A percentile compares a stretch with the other conserved stretches of the same genome.
These are phyloP conservation scores for Globisporangium polare DNA, from an alignment of 352 stramenopile species.

Conservation along the genomic window DNA sequence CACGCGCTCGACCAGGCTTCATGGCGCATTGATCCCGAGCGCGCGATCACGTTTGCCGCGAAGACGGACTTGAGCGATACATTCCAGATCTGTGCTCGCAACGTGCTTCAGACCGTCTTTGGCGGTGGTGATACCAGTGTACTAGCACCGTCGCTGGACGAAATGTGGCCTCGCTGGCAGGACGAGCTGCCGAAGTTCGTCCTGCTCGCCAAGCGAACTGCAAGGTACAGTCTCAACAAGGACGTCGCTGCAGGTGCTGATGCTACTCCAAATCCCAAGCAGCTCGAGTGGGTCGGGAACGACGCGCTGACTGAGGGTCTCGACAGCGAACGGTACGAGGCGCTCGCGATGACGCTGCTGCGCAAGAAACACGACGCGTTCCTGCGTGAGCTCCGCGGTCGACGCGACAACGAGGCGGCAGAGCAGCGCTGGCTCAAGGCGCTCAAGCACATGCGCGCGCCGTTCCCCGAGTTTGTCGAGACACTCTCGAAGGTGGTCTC, in stretches of 20 bases:
- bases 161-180: constrained; percentile 41
- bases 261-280: not conserved
- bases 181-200: constrained; percentile 49
- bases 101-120: not conserved
- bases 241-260: not conserved
- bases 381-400: constrained; percentile 31
- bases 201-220: constrained; percentile 48
- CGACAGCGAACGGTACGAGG: constrained; percentile 17
- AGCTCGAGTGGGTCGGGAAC: constrained; percentile 35
- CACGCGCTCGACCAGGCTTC: not conserved
- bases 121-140: not conserved
- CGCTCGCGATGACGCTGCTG: constrained; percentile 35
- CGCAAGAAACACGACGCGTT: constrained; percentile 48
- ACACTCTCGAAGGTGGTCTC: constrained; percentile 17
- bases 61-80: not conserved
- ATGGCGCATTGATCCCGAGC: not conserved
- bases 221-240: constrained; percentile 31
- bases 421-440: constrained; percentile 35
- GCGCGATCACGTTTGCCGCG: not conserved
- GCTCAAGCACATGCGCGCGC: constrained; percentile 24
- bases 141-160: not conserved
- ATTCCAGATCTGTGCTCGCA: not conserved
- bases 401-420: constrained; percentile 25
- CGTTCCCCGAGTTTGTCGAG: constrained; percentile 26
- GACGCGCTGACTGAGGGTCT: constrained; percentile 21